phyloP scores from a whole-genome alignment of 2,329 filamentous ascomycete species.

The Microsporum ferrugineum region DNA sequence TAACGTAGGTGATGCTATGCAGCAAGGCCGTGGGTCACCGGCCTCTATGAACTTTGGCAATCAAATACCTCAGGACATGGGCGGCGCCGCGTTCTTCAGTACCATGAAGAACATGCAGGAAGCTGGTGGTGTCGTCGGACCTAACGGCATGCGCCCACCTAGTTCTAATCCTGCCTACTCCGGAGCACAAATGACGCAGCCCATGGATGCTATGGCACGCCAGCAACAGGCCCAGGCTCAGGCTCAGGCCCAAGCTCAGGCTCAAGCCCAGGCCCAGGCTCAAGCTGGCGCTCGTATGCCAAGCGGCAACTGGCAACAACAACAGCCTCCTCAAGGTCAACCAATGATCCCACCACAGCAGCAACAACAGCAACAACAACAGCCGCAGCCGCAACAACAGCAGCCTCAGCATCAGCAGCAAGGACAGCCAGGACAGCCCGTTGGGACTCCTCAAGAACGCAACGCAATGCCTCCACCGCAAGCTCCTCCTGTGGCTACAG shows the following conservation, averaged over 20 bases:
- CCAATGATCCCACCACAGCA: conserved; percentile 32
- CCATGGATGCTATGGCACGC: conserved; percentile 28
- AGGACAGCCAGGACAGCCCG: conserved; percentile 32
- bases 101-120: conserved; percentile 33
- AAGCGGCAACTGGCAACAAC: conserved; percentile 29
- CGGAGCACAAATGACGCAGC: conserved; percentile 34
- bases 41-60: conserved; percentile 44
- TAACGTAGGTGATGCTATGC: conserved; percentile 46
- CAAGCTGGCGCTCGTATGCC: conserved; percentile 26
- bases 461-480: conserved; percentile 42
- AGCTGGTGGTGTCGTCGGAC: conserved; percentile 24
- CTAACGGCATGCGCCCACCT: conserved; percentile 48
- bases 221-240: conserved; percentile 19
- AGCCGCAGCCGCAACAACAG: conserved; percentile 32
- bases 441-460: conserved; percentile 48
- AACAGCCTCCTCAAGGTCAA: conserved; percentile 27
- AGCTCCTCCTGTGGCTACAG: conserved; percentile 30
- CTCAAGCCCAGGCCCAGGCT: not conserved
- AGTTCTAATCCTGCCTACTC: conserved; percentile 42
- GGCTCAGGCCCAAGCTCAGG: not conserved
- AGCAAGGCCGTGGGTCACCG: conserved; percentile 48
- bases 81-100: conserved; percentile 28
- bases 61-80: conserved; percentile 41
- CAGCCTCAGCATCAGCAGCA: conserved; percentile 27
- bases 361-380: conserved; percentile 29